These are phyloP conservation scores for Adansonia digitata DNA, from an alignment of 345 rosid species.

Conservation along the genomic window DNA sequence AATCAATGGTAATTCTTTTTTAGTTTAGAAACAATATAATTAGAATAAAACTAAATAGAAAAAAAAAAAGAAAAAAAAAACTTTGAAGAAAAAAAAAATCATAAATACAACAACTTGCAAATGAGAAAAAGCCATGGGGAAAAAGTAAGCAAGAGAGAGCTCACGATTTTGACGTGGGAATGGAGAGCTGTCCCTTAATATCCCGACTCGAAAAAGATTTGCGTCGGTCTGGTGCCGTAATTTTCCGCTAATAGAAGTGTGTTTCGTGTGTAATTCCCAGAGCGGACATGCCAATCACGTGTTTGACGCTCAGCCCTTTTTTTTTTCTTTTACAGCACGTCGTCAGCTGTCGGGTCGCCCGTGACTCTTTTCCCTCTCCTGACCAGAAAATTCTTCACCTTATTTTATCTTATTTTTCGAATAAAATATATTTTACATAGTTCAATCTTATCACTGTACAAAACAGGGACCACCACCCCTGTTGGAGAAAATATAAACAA, in stretches of 20 bases:
- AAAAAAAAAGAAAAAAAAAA: too few relatives aligned
- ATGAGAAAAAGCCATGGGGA: not conserved
- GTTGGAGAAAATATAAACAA: not conserved
- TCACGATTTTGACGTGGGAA: not conserved
- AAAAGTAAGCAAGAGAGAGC: not conserved
- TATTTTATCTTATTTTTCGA: not conserved
- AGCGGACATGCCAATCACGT: slow-evolving; percentile 7
- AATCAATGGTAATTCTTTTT: too few relatives aligned
- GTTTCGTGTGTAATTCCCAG: not conserved
- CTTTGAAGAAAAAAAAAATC: not conserved
- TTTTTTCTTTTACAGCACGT: not conserved
- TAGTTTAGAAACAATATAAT: too few relatives aligned
- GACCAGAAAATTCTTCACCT: not conserved
- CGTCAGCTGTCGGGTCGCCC: not conserved
- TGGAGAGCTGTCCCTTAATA: not conserved
- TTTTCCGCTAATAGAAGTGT: slow-evolving; percentile 8
- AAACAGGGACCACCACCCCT: not conserved
- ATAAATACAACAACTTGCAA: not conserved
- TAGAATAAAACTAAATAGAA: too few relatives aligned
- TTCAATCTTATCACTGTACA: not conserved
- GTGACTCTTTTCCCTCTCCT: not conserved
- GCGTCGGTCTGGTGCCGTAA: not conserved
- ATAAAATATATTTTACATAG: not conserved
- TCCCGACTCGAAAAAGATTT: not conserved
- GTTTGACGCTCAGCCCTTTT: not conserved